These are phyloP conservation scores for Chaetomium olivaceum DNA, from an alignment of 2,329 filamentous ascomycete genomes.

Conservation along the genomic window DNA sequence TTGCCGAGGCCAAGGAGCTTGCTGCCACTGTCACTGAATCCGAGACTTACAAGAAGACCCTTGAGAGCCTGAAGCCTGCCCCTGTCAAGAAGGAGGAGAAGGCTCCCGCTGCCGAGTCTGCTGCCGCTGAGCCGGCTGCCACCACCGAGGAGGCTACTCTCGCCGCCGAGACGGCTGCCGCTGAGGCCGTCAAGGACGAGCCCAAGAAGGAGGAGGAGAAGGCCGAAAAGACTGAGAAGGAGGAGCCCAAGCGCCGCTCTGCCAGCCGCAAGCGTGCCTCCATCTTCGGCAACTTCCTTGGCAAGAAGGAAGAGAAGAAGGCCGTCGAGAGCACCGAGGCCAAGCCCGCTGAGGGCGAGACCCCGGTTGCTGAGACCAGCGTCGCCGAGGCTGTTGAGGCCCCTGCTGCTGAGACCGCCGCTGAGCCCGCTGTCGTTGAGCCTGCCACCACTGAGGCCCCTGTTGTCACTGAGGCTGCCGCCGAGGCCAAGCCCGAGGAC, in stretches of 20 bases:
- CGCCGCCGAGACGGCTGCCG: conserved; percentile 38
- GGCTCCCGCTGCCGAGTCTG: conserved; percentile 40
- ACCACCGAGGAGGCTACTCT: conserved; percentile 36
- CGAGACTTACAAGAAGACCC: conserved; percentile 84
- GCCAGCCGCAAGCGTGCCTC: conserved; percentile 66
- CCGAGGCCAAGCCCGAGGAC: conserved; percentile 16
- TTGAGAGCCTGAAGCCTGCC: conserved; percentile 66
- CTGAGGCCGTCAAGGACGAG: conserved; percentile 43
- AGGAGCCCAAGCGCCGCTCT: conserved; percentile 63
- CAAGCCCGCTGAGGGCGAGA: conserved; percentile 39
- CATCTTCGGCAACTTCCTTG: conserved; percentile 56
- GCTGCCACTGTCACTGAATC: conserved; percentile 71
- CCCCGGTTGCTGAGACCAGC: conserved; percentile 42
- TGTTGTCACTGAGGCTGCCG: conserved; percentile 34
- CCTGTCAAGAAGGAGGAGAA: conserved; percentile 49
- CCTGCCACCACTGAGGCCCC: conserved; percentile 40
- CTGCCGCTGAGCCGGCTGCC: conserved; percentile 40
- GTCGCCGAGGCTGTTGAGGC: conserved; percentile 39
- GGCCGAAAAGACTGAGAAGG: conserved; percentile 55
- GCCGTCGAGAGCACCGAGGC: conserved; percentile 39
- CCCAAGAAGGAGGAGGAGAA: conserved; percentile 50
- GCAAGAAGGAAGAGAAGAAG: conserved; percentile 55
- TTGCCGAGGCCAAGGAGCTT: conserved; percentile 80
- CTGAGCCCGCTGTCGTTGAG: conserved; percentile 40
- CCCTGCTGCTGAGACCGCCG: conserved; percentile 37